Percentiles rank a stretch among this genome's conserved stretches.
Evolutionary conservation across 2,329 filamentous ascomycete genomes (phyloP).

Genomic region (Huntiella savannae): DNA sequence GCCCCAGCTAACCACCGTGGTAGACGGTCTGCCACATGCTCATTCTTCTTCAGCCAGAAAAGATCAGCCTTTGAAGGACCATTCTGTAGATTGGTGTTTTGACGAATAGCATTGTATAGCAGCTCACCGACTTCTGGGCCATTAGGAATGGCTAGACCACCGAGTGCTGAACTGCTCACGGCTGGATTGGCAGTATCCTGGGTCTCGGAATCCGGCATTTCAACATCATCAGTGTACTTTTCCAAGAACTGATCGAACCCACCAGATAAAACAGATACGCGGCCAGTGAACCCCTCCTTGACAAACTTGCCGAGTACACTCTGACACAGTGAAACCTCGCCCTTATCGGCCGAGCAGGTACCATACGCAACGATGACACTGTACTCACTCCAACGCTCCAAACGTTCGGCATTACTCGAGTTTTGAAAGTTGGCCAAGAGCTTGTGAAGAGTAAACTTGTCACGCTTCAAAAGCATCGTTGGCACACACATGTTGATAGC

Average conservation of each 20-base stretch:
- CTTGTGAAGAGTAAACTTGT: conserved; percentile 77
- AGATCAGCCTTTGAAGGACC: conserved; percentile 72
- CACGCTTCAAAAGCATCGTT: conserved; percentile 76
- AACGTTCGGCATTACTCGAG: conserved; percentile 48
- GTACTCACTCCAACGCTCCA: conserved; percentile 56
- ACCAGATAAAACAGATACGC: conserved; percentile 56
- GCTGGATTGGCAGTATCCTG: conserved; percentile 23
- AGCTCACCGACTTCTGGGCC: conserved; percentile 48
- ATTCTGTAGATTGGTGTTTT: conserved; percentile 87
- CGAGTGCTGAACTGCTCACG: conserved; percentile 50
- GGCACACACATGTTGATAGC: conserved; percentile 88
- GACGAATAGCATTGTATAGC: conserved; percentile 89
- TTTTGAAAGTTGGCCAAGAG: conserved; percentile 70
- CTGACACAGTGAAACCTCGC: conserved; percentile 60
- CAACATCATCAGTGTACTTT: conserved; percentile 45
- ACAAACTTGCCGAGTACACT: conserved; percentile 91
- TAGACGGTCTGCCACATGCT: conserved; percentile 32
- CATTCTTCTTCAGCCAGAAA: conserved; percentile 21
- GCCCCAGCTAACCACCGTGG: conserved; percentile 63
- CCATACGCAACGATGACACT: conserved; percentile 79
- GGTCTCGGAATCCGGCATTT: conserved; percentile 25
- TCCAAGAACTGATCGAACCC: conserved; percentile 60
- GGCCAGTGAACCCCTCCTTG: conserved; percentile 61
- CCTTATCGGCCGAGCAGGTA: conserved; percentile 51
- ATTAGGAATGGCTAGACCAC: conserved; percentile 66